Conservation (phyloP, 2,329 filamentous ascomycete genomes). For the Colletotrichum eleusines region DNA sequence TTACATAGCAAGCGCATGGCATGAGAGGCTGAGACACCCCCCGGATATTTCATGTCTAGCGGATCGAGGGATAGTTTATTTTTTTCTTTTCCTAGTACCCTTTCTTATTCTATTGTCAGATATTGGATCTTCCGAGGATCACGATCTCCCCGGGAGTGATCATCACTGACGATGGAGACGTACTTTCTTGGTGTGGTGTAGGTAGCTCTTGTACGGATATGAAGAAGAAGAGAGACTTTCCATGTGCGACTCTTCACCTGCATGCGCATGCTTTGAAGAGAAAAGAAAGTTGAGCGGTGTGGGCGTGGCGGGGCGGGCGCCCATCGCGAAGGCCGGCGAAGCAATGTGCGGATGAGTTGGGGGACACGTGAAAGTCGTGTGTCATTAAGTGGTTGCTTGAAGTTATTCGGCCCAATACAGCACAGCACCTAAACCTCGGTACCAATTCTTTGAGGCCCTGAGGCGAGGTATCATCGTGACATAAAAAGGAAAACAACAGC, state of each 20-base stretch:
- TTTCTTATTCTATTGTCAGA: constrained; percentile 1
- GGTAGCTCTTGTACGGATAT: constrained; percentile 36
- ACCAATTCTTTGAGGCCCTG: constrained; percentile 4
- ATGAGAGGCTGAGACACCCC: constrained; percentile 12
- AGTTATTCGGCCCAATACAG: constrained; percentile 18
- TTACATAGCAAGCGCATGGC: constrained; percentile 41
- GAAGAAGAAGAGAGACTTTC: constrained; percentile 25
- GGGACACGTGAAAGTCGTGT: not conserved
- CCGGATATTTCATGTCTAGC: constrained; percentile 23
- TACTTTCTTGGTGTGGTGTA: constrained; percentile 13
- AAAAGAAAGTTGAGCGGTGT: not conserved
- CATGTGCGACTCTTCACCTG: not conserved
- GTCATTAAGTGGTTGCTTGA: constrained; percentile 5
- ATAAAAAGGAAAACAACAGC: constrained; percentile 8
- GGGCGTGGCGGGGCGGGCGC: not conserved
- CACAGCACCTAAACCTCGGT: constrained; percentile 21
- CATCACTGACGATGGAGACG: constrained; percentile 2
- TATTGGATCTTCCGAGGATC: constrained; percentile 14
- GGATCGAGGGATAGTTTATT: constrained; percentile 4
- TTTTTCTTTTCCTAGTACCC: not conserved
- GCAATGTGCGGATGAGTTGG: not conserved
- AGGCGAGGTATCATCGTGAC: constrained; percentile 38
- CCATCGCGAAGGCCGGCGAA: not conserved
- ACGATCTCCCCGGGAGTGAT: constrained; percentile 1
- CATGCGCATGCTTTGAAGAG: not conserved